These are phyloP conservation scores for Pythium guiyangense DNA, from an alignment of 352 stramenopile genomes.

Conservation along the genomic window DNA sequence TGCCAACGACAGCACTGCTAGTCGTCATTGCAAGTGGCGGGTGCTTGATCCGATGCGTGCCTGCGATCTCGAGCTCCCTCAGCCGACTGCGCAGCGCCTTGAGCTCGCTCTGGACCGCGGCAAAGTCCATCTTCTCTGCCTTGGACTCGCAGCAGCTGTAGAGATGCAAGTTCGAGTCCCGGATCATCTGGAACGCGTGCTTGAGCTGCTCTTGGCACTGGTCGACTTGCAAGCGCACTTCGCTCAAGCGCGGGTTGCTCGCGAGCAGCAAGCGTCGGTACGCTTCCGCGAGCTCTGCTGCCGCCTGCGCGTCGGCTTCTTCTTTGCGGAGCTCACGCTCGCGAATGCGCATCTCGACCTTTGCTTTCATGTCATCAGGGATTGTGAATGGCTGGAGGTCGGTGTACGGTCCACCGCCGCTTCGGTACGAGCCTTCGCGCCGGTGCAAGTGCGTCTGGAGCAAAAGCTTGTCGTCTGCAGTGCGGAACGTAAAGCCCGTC, in stretches of 20 bases:
- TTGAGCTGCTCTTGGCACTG: constrained; percentile 66
- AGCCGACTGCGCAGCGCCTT: constrained; percentile 38
- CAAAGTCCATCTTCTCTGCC: constrained; percentile 45
- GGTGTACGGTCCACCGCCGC: constrained; percentile 39
- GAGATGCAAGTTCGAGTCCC: constrained; percentile 55
- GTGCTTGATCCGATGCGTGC: constrained; percentile 4
- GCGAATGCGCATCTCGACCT: constrained; percentile 67
- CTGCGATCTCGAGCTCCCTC: constrained; percentile 19
- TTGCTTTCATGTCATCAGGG: constrained; percentile 72
- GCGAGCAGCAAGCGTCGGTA: constrained; percentile 58
- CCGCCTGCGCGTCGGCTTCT: constrained; percentile 36
- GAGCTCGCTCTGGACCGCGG: constrained; percentile 42
- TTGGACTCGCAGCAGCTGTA: constrained; percentile 67
- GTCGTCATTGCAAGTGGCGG: not conserved
- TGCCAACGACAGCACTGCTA: not conserved
- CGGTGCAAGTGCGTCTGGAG: constrained; percentile 45
- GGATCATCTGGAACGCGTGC: constrained; percentile 61
- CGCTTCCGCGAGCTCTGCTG: constrained; percentile 45
- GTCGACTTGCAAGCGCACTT: constrained; percentile 55
- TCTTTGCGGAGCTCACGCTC: constrained; percentile 45
- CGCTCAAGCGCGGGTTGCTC: constrained; percentile 51
- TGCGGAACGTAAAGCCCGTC: constrained; percentile 43
- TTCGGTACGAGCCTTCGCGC: constrained; percentile 8
- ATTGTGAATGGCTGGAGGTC: constrained; percentile 73
- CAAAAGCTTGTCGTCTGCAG: constrained; percentile 46